Conservation (phyloP, 768 basidiomycete species). For the Ramaria sp. region DNA sequence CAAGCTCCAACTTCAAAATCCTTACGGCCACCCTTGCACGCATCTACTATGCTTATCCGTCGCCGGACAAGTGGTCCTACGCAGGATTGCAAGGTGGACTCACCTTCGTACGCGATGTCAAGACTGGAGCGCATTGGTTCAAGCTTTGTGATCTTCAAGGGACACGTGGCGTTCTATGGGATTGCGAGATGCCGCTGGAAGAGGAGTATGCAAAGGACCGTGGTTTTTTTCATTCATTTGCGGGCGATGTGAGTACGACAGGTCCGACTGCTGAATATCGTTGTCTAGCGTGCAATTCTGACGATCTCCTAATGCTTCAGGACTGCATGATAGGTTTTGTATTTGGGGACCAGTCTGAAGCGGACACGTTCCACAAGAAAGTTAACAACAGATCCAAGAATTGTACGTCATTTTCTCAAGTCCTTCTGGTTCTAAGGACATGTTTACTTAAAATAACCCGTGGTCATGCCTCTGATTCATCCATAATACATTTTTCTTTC, state of each 20-base stretch:
- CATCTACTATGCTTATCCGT: constrained; percentile 83
- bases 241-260: constrained; percentile 69
- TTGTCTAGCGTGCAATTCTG: no score
- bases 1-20: constrained; percentile 58
- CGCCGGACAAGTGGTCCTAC: constrained; percentile 73
- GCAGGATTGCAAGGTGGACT: constrained; percentile 81
- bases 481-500: neutral
- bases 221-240: constrained; percentile 86
- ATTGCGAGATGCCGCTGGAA: constrained; percentile 67
- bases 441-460: neutral
- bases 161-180: constrained; percentile 84
- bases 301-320: constrained; percentile 27
- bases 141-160: constrained; percentile 78
- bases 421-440: neutral
- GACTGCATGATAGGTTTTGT: constrained; percentile 87
- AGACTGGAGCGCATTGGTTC: constrained; percentile 47
- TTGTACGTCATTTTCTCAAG: constrained; percentile 25
- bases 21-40: constrained; percentile 71
- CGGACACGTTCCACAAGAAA: constrained; percentile 78
- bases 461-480: no score
- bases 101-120: constrained; percentile 54
- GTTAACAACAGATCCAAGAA: constrained; percentile 56
- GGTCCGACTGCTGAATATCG: neutral
- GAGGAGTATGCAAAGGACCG: constrained; percentile 75
- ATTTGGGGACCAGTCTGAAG: constrained; percentile 80